Percentiles rank a stretch among this genome's conserved stretches.
These are phyloP conservation scores for Rhizopus arrhizus DNA, from an alignment of 371 early-diverging fungal species.

Conservation along the genomic window DNA sequence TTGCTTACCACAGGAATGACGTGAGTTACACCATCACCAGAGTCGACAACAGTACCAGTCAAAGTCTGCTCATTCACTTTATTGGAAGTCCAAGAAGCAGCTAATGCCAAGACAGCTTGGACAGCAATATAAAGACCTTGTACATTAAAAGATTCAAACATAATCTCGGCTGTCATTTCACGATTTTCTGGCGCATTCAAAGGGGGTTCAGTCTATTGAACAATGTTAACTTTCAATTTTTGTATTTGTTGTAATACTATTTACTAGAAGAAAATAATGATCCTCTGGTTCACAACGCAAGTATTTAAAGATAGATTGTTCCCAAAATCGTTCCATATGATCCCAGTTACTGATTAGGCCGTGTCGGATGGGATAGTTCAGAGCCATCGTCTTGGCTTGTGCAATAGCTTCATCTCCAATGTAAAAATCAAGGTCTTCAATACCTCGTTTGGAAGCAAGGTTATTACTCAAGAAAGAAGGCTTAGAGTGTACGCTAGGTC, in stretches of 20 bases:
- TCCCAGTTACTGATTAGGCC: constrained; percentile 94
- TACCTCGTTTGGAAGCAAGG: constrained; percentile 93
- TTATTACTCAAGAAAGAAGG: constrained; percentile 67
- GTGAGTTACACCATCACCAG: constrained; percentile 98
- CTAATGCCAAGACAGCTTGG: constrained; percentile 90
- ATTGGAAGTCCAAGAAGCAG: constrained; percentile 86
- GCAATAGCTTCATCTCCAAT: constrained; percentile 96
- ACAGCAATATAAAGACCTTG: constrained; percentile 92
- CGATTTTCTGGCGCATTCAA: constrained; percentile 92
- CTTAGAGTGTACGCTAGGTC: constrained; percentile 62
- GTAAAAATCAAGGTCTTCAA: constrained; percentile 95
- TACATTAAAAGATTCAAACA: constrained; percentile 91
- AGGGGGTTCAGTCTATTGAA: constrained; percentile 82
- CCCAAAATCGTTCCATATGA: constrained; percentile 94
- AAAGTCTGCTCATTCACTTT: constrained; percentile 79
- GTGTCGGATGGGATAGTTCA: constrained; percentile 86
- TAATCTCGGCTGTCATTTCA: constrained; percentile 91
- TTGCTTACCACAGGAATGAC: constrained; percentile 92
- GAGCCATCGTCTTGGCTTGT: constrained; percentile 83
- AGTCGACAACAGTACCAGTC: constrained; percentile 97
- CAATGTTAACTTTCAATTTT: not conserved
- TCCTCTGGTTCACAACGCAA: constrained; percentile 97
- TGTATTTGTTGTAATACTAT: constrained; percentile 6
- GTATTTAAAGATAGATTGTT: constrained; percentile 96
- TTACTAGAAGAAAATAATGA: constrained; percentile 87